Evolutionary conservation across 345 rosid genomes (phyloP).

Genomic region (Melaleuca alternifolia): DNA sequence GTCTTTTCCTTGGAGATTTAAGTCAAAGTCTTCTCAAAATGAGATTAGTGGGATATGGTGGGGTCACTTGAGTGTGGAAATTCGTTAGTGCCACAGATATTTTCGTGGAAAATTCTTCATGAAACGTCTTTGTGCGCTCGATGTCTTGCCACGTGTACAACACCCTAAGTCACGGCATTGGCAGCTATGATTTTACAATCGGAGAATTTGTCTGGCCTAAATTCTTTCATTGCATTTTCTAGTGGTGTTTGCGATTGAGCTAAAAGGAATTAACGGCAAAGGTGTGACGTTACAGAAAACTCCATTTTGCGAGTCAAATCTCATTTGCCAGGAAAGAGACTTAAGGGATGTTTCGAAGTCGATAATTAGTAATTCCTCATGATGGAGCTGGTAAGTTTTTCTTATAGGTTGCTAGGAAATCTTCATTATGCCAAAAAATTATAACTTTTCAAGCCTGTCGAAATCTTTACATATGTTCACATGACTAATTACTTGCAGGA

Average conservation of each 20-base stretch:
- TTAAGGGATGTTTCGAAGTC: too few relatives aligned
- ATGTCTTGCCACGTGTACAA: too few relatives aligned
- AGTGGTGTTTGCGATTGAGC: fast-evolving
- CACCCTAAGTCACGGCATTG: background rate
- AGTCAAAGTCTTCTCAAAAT: too few relatives aligned
- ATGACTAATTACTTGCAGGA: background rate
- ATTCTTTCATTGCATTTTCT: background rate
- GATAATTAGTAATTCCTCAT: too few relatives aligned
- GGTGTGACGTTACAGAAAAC: fast-evolving
- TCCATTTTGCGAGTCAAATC: background rate
- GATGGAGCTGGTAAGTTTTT: background rate
- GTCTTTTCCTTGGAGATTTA: too few relatives aligned
- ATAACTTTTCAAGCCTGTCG: fast-evolving
- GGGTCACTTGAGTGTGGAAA: too few relatives aligned
- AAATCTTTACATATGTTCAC: background rate
- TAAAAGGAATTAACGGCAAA: too few relatives aligned
- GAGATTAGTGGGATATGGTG: too few relatives aligned
- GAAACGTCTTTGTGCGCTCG: too few relatives aligned
- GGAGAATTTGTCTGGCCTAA: background rate
- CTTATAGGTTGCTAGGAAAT: fast-evolving
- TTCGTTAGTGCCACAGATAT: too few relatives aligned
- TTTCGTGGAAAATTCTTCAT: too few relatives aligned
- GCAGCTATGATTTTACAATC: background rate
- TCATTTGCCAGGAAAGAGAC: background rate
- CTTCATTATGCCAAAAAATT: background rate